Evolutionary conservation across 1,139 yeast genomes (phyloP).

Genomic region (Meyerozyma athensensis): DNA sequence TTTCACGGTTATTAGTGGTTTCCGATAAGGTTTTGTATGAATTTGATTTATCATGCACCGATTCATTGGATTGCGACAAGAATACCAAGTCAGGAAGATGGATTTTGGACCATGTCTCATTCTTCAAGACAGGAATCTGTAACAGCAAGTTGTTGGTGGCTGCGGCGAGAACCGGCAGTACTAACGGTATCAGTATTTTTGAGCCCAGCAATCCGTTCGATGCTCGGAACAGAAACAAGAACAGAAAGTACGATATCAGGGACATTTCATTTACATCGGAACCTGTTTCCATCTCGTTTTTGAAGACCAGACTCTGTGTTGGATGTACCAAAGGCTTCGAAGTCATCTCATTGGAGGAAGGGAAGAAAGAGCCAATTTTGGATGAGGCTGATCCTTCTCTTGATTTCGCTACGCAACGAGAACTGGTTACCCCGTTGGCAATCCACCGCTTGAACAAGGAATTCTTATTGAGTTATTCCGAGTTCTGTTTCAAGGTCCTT

Average conservation of each 20-base stretch:
- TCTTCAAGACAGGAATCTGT: constrained; percentile 90
- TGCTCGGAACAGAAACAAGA: constrained; percentile 55
- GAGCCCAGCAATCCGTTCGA: constrained; percentile 67
- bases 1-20: constrained; percentile 74
- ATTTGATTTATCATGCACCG: constrained; percentile 67
- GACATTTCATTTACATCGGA: constrained; percentile 84
- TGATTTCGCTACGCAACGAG: constrained; percentile 89
- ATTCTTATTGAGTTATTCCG: constrained; percentile 82
- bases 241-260: constrained; percentile 62
- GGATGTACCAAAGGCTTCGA: constrained; percentile 98
- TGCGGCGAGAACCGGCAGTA: constrained; percentile 75
- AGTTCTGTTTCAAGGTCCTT: constrained; percentile 90
- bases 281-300: constrained; percentile 85
- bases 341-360: constrained; percentile 78
- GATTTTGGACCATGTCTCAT: constrained; percentile 77
- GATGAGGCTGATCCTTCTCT: constrained; percentile 97
- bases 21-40: constrained; percentile 81
- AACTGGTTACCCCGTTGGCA: constrained; percentile 78
- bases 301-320: constrained; percentile 83
- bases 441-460: constrained; percentile 87
- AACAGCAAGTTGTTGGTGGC: constrained; percentile 84
- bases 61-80: constrained; percentile 63
- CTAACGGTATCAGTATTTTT: constrained; percentile 76
- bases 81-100: constrained; percentile 75
- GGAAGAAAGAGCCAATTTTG: constrained; percentile 68